Base-by-base conservation (phyloP, 495 filamentous ascomycete genomes). In the Lophium mytilinum region DNA sequence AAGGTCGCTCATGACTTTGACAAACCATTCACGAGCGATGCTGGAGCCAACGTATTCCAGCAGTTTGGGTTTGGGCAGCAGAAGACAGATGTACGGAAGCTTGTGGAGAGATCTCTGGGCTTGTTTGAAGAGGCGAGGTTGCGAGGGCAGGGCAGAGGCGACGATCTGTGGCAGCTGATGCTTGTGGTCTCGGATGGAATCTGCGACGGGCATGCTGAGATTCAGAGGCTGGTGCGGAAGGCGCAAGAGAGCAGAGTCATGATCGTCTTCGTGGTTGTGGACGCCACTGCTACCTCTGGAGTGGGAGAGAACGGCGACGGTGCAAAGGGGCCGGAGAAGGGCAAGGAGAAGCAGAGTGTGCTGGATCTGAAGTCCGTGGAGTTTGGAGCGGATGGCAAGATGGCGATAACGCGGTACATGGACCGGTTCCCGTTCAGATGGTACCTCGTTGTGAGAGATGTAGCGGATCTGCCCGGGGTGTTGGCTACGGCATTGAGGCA, bases 261-360 rank as follows among this genome's bases (percentile, higher is more conserved):
- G 93, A 84, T 97, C 51, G 90, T 99, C 0, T 99, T 97, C 63
- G 85, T 99, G 47, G 86, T 99, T 58, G 86, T 98, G 60, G 93
- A 98, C 74, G 83, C 90, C 36, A 78, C 85, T 43, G 64, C 57
- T 57, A 60, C 50, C 24, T 30, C 24, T 30, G 19, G 45, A 15
- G 18, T 24, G 14, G 6, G 18, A 30, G 18, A 24, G 19, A 18
- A 24, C 2, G 18, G 33, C 52, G 62, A 51, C 55, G 66, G 62
- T 18, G 39, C 55, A 34, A 35, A 52, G 18, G 43, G 56, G 47
- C 15, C 53, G 63, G 68, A 66, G 50, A 70, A 69, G 57, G 12
- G 36, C 37, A 30, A 54, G 36, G 35, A 36, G 8, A 30, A 69
- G 51, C 60, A 80, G 73, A 82, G 80, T 43, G 91, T 96, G 55